These are phyloP conservation scores for Globisporangium yorkense DNA, from an alignment of 352 stramenopile species.

Conservation along the genomic window DNA sequence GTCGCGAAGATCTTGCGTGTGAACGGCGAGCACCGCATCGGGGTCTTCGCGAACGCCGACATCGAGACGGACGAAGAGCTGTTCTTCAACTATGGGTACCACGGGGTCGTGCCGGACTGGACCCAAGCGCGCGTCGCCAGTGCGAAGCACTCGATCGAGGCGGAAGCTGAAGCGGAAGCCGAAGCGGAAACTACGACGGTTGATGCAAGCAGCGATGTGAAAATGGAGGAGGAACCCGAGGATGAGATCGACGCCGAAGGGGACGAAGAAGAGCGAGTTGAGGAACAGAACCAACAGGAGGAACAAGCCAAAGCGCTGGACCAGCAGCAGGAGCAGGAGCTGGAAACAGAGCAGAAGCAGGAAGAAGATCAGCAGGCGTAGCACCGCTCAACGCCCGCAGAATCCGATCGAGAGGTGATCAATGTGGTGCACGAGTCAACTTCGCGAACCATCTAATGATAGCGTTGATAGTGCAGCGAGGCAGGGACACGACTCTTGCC, in stretches of 20 bases:
- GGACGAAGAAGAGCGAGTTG: background rate
- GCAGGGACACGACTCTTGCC: too few species aligned
- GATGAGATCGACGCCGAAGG: background rate
- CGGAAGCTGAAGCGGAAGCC: background rate
- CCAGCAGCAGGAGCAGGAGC: background rate
- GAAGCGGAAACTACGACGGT: background rate
- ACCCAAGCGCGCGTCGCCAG: conserved; percentile 52
- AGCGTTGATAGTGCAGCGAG: too few species aligned
- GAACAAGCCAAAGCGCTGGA: background rate
- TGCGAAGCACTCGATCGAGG: conserved; percentile 3
- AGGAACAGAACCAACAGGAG: background rate
- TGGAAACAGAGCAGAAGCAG: background rate
- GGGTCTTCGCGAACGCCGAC: conserved; percentile 88
- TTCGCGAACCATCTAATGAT: too few species aligned
- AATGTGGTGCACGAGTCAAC: too few species aligned
- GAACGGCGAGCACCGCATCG: conserved; percentile 91
- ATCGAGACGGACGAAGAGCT: conserved; percentile 85
- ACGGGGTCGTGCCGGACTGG: conserved; percentile 78
- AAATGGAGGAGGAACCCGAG: background rate
- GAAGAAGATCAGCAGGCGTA: background rate
- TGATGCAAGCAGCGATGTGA: background rate
- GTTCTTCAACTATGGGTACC: conserved; percentile 83
- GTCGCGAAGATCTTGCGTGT: conserved; percentile 85
- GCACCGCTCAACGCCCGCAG: background rate
- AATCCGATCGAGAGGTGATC: too few species aligned